Percentiles rank a stretch among this genome's conserved stretches.
These are phyloP conservation scores for Penicillium rolfsii DNA, from an alignment of 2,329 filamentous ascomycete genomes.

Conservation along the genomic window DNA sequence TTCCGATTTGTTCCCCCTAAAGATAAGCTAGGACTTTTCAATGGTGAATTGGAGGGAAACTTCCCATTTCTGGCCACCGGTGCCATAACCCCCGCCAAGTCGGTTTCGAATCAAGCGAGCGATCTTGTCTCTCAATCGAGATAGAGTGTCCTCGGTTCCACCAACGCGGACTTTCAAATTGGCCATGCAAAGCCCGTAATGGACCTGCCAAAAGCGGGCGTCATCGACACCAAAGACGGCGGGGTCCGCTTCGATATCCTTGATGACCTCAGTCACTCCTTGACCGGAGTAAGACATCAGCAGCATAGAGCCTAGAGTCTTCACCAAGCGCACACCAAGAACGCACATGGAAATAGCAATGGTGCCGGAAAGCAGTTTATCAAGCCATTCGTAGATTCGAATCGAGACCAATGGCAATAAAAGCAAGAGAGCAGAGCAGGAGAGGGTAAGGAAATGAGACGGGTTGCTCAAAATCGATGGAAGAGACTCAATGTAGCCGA, in stretches of 20 bases:
- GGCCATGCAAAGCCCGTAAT: constrained; percentile 95
- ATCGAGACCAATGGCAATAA: constrained; percentile 80
- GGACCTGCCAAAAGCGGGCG: constrained; percentile 97
- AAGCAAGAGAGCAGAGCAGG: constrained; percentile 78
- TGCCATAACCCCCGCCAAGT: constrained; percentile 84
- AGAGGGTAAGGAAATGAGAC: constrained; percentile 90
- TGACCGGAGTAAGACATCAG: constrained; percentile 79
- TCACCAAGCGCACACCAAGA: constrained; percentile 79
- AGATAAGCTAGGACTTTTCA: constrained; percentile 43
- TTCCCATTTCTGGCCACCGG: constrained; percentile 83
- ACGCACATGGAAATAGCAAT: constrained; percentile 89
- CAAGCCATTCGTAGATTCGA: constrained; percentile 79
- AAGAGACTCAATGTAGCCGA: constrained; percentile 78
- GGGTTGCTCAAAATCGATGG: constrained; percentile 91
- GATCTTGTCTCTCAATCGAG: constrained; percentile 74
- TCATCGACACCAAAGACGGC: constrained; percentile 79
- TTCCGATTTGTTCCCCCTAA: neutral
- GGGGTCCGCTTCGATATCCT: constrained; percentile 81
- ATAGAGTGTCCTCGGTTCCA: constrained; percentile 72
- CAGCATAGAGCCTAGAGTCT: constrained; percentile 88
- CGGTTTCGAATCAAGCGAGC: constrained; percentile 79
- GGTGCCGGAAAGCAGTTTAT: constrained; percentile 76
- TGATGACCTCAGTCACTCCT: constrained; percentile 73
- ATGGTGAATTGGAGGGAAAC: constrained; percentile 79
- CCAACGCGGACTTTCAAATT: constrained; percentile 79